Percentiles rank a stretch among this genome's conserved stretches.
Conservation (phyloP, 2,329 filamentous ascomycete species). For the Didymella lethalis region DNA sequence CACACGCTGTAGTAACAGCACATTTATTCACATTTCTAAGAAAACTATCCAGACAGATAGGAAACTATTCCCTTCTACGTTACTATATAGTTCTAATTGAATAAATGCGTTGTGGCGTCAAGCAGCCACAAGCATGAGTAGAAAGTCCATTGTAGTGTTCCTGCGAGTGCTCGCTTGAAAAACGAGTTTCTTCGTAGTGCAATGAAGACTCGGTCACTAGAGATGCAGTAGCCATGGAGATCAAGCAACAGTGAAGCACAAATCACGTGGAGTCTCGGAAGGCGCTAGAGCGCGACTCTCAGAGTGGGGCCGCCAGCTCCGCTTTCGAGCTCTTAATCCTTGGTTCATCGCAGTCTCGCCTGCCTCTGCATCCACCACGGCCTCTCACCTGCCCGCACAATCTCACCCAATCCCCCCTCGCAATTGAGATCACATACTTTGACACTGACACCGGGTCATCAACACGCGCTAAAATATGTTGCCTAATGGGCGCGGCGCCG, state of each 20-base stretch:
- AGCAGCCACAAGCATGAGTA: too few species aligned
- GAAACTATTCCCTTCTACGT: too few species aligned
- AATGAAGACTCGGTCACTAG: not conserved
- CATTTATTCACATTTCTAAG: too few species aligned
- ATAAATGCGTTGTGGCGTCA: too few species aligned
- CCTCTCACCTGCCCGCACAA: constrained; percentile 4
- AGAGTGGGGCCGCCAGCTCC: constrained; percentile 19
- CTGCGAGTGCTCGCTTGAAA: too few species aligned
- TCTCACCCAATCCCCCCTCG: not conserved
- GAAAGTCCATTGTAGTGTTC: too few species aligned
- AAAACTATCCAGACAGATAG: too few species aligned
- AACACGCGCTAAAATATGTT: constrained; percentile 34
- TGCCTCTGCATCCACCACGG: constrained; percentile 7
- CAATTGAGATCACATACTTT: not conserved
- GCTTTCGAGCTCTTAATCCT: constrained; percentile 15
- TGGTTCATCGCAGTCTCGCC: constrained; percentile 21
- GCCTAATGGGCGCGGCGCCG: constrained; percentile 40
- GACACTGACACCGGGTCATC: not conserved
- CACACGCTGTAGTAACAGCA: too few species aligned
- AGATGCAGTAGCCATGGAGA: not conserved
- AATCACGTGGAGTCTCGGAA: constrained; percentile 6
- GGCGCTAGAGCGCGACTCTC: constrained; percentile 8
- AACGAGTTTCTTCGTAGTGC: not conserved
- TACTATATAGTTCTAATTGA: too few species aligned
- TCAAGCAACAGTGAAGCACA: not conserved